These are phyloP conservation scores for Microcera coccophila DNA, from an alignment of 2,329 filamentous ascomycete genomes.

Conservation along the genomic window DNA sequence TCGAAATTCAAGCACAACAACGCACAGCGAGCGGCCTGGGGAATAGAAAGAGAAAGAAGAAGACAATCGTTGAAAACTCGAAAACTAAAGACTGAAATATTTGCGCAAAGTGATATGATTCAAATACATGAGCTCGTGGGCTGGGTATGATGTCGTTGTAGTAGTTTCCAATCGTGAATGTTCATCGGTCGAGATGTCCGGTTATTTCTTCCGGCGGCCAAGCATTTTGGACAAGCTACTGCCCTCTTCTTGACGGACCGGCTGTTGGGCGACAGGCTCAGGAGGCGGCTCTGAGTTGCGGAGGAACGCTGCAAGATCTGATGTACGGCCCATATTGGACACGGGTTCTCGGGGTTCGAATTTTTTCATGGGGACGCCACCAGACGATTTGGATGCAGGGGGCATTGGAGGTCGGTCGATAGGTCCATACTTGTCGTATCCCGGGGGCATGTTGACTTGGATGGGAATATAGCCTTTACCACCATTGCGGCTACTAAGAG, in stretches of 20 bases:
- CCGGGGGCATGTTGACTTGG: constrained; percentile 46
- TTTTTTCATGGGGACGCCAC: constrained; percentile 52
- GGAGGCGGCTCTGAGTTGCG: constrained; percentile 63
- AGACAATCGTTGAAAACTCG: constrained; percentile 1
- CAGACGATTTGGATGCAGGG: constrained; percentile 26
- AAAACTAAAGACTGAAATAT: constrained; percentile 13
- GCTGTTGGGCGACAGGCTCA: constrained; percentile 26
- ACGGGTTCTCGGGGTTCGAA: constrained; percentile 55
- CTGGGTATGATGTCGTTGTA: constrained; percentile 19
- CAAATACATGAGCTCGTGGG: constrained; percentile 26
- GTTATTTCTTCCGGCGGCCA: constrained; percentile 47
- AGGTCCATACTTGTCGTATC: constrained; percentile 41
- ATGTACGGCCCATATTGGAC: constrained; percentile 51
- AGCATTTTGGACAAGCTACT: constrained; percentile 47
- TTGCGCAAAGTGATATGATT: constrained; percentile 19
- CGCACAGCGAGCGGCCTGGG: constrained; percentile 6
- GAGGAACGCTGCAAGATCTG: constrained; percentile 70
- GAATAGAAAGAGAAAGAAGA: constrained; percentile 5
- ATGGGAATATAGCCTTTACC: constrained; percentile 50
- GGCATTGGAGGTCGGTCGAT: constrained; percentile 24
- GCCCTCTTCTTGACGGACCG: constrained; percentile 35
- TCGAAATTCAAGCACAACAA: constrained; percentile 13
- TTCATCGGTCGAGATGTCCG: constrained; percentile 11
- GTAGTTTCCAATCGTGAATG: constrained; percentile 10
- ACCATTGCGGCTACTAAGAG: constrained; percentile 39